Evolutionary conservation across 2,329 filamentous ascomycete species (phyloP).

Genomic region (Aspergillus terreus): DNA sequence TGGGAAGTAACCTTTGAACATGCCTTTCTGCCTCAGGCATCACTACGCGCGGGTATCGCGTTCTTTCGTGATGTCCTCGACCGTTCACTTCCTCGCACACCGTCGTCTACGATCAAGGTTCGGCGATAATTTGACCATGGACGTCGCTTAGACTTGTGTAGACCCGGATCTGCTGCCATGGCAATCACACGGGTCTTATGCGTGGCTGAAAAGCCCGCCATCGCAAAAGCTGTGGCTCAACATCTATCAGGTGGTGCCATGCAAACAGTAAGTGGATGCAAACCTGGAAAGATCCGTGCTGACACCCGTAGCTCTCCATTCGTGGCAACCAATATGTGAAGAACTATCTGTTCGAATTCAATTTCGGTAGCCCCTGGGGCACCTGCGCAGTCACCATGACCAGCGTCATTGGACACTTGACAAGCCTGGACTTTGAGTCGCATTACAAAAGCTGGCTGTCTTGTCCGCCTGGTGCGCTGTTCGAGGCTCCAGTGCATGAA

Average conservation of each 20-base stretch:
- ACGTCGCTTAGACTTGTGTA: not conserved
- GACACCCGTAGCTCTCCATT: slow-evolving; percentile 59
- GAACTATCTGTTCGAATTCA: slow-evolving; percentile 89
- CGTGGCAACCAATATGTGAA: slow-evolving; percentile 73
- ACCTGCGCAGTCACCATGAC: slow-evolving; percentile 88
- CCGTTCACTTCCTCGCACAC: not conserved
- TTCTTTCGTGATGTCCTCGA: slow-evolving; percentile 1
- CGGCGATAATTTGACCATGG: not conserved
- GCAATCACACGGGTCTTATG: slow-evolving; percentile 58
- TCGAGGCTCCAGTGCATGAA: slow-evolving; percentile 72
- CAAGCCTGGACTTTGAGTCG: slow-evolving; percentile 69
- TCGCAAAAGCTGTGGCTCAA: slow-evolving; percentile 87
- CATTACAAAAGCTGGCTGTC: slow-evolving; percentile 76
- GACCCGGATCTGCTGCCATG: slow-evolving; percentile 7
- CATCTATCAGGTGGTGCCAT: slow-evolving; percentile 78
- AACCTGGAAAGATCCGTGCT: slow-evolving; percentile 11
- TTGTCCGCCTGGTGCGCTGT: slow-evolving; percentile 74
- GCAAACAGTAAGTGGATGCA: slow-evolving; percentile 58
- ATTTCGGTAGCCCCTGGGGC: slow-evolving; percentile 78
- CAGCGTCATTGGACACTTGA: slow-evolving; percentile 84
- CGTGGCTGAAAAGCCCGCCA: slow-evolving; percentile 86
- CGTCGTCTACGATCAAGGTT: not conserved
- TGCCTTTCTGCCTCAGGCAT: not conserved
- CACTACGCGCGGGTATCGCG: slow-evolving; percentile 1
- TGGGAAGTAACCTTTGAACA: not conserved